phyloP scores from a whole-genome alignment of 2,329 filamentous ascomycete genomes.

The Keithomyces neogunnii region DNA sequence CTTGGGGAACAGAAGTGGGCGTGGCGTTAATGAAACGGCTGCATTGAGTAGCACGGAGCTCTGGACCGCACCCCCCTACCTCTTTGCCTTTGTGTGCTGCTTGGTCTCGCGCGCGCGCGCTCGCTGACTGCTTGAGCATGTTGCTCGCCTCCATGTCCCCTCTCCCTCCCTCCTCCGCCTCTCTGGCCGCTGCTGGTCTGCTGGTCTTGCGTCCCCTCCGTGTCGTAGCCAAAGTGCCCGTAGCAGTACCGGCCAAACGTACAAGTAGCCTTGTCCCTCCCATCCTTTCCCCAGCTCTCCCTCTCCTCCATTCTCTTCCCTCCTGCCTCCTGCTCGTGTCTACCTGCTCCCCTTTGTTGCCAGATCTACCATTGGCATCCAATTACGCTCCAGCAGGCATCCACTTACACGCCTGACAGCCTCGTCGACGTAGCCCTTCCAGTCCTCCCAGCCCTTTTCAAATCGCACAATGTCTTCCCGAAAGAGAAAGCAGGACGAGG shows the following conservation, averaged over 20 bases:
- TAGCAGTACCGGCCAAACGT: conserved; percentile 6
- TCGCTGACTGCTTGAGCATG: neutral
- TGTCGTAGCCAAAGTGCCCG: conserved; percentile 1
- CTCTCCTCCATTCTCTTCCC: neutral
- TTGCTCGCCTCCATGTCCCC: conserved; percentile 1
- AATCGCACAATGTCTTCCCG: conserved; percentile 34
- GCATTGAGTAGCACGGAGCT: neutral
- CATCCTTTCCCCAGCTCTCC: neutral
- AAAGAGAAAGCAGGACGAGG: conserved; percentile 52
- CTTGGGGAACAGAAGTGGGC: neutral
- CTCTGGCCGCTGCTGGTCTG: neutral
- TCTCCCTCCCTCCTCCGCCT: neutral
- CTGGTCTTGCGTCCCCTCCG: neutral
- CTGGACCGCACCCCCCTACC: conserved; percentile 1
- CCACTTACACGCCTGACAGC: conserved; percentile 5
- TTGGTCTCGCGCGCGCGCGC: neutral
- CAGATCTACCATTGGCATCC: conserved; percentile 1
- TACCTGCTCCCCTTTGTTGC: neutral
- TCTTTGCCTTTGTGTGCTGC: conserved; percentile 1
- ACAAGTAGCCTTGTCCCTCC: conserved; percentile 10
- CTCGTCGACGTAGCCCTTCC: neutral
- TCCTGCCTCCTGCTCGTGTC: neutral
- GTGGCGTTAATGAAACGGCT: conserved; percentile 2
- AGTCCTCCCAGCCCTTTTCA: neutral
- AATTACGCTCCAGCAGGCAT: neutral